These are phyloP conservation scores for Mrakiaceae sp. DNA, from an alignment of 1,284 basidiomycete genomes.

Conservation along the genomic window DNA sequence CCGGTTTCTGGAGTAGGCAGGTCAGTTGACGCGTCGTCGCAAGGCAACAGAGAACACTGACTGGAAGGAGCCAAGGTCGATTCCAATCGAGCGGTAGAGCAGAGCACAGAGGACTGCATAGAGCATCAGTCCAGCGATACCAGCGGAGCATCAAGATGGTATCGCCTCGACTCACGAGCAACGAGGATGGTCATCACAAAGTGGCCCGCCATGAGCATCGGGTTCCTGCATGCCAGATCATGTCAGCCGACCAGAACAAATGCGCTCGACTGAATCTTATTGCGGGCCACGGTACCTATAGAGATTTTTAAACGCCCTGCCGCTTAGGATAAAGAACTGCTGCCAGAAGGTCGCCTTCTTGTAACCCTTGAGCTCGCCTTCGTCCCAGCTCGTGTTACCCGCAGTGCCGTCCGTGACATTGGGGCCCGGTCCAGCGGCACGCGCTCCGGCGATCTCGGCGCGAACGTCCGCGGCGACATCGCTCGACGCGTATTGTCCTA, in stretches of 20 bases:
- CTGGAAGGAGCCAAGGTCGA: constrained; percentile 51
- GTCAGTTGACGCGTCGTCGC: background rate
- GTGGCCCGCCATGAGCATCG: constrained; percentile 79
- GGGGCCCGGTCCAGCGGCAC: constrained; percentile 22
- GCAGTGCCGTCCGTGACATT: constrained; percentile 19
- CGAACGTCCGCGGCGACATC: constrained; percentile 52
- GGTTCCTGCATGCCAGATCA: constrained; percentile 49
- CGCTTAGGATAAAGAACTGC: constrained; percentile 86
- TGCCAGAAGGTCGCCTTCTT: constrained; percentile 74
- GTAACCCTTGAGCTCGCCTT: constrained; percentile 56
- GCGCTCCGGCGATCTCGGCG: constrained; percentile 49
- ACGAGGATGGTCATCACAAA: constrained; percentile 73
- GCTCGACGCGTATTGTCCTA: constrained; percentile 59
- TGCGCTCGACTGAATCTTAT: background rate
- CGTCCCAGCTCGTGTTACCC: constrained; percentile 27
- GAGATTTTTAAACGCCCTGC: constrained; percentile 95
- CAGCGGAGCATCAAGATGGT: constrained; percentile 1
- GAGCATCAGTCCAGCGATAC: constrained; percentile 14
- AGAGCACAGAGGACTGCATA: constrained; percentile 27
- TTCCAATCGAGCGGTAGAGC: constrained; percentile 13
- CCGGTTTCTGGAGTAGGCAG: constrained; percentile 29
- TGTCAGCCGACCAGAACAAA: constrained; percentile 6
- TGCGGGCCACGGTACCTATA: constrained; percentile 38
- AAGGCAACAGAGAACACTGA: constrained; percentile 27
- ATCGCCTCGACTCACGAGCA: constrained; percentile 48